Evolutionary conservation across 768 basidiomycete genomes (phyloP), one percentile per base, ranked within the genome.

Genomic region (Rhodotorula sphaerocarpa): DNA sequence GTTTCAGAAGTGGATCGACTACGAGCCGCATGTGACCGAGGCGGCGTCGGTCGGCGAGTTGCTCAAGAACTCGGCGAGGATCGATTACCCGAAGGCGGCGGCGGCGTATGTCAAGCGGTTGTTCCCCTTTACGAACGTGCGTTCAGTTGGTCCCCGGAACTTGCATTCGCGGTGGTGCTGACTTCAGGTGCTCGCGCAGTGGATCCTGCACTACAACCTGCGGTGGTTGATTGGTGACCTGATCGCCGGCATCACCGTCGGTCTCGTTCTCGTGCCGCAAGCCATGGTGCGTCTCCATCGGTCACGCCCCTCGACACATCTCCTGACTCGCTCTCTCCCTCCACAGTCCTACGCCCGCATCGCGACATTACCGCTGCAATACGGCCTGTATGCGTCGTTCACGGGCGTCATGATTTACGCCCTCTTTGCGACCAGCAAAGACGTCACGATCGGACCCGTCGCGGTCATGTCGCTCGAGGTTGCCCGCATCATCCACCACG

Each of bases 391-490:
- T 74, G 92, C 91, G 3, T 89, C 91, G 3, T 96, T 97, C 73
- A 83, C 96, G 69, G 91, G 57, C 21, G 91, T 23, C 84, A 50
- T 43, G 9, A 16, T 85, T 59, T 93, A 93, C 76, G 89, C 89
- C 86, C 82, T 95, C 77, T 96, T 97, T 73, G 93, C 91, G 28
- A 97, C 95, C 0, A 90, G 89, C 30, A 96, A 96, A 75, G 95
- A 99, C 34, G 66, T 99, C 44, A 91, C 90, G 23, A 96, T 99
- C 70, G 95, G 95, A 50, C 95, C 95, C 3, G 93, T 64, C 43
- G 63, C 95, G 12, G 93, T 99, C 74, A 93, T 97, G 91, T 92
- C 89, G 5, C 81, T 95, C 55, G 86, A 88, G 23, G 83, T 84
- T 14, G 39, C 62, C 15, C 54, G 69, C 4, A 59, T 72, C 42